Evolutionary conservation across 192 early-diverging fungal genomes (phyloP).

Genomic region (Coemansia sp.): DNA sequence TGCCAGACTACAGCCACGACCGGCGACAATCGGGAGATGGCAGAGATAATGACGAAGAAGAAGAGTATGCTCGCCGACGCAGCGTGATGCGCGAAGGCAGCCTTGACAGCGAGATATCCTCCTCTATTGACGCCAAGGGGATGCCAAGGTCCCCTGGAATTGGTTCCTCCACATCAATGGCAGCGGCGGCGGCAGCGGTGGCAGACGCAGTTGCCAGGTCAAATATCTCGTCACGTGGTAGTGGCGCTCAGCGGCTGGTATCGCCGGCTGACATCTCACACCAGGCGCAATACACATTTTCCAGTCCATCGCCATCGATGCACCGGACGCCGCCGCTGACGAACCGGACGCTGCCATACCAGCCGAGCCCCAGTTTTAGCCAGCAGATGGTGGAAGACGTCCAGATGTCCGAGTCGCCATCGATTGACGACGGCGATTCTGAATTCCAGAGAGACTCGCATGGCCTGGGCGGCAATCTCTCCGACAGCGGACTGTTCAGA

Average conservation of each 20-base stretch:
- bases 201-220: slow-evolving; percentile 6
- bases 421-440: slow-evolving; percentile 8
- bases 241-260: neutral
- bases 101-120: slow-evolving; percentile 14
- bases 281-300: slow-evolving; percentile 44
- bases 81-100: neutral
- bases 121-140: neutral
- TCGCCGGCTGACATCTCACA: slow-evolving; percentile 34
- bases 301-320: slow-evolving; percentile 15
- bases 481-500: slow-evolving; percentile 9
- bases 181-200: slow-evolving; percentile 1
- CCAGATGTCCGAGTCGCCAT: slow-evolving; percentile 51
- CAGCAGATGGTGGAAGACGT: slow-evolving; percentile 43
- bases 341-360: neutral
- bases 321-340: neutral
- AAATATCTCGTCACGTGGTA: slow-evolving; percentile 1
- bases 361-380: slow-evolving; percentile 10
- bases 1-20: neutral
- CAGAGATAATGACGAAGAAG: neutral
- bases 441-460: slow-evolving; percentile 20
- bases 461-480: slow-evolving; percentile 13
- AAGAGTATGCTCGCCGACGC: neutral
- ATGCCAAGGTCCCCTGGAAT: neutral
- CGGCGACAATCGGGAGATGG: slow-evolving; percentile 5
- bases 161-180: slow-evolving; percentile 5